These are phyloP conservation scores for Nicotiana noctiflora DNA, from an alignment of 257 asterid genomes.

Conservation along the genomic window DNA sequence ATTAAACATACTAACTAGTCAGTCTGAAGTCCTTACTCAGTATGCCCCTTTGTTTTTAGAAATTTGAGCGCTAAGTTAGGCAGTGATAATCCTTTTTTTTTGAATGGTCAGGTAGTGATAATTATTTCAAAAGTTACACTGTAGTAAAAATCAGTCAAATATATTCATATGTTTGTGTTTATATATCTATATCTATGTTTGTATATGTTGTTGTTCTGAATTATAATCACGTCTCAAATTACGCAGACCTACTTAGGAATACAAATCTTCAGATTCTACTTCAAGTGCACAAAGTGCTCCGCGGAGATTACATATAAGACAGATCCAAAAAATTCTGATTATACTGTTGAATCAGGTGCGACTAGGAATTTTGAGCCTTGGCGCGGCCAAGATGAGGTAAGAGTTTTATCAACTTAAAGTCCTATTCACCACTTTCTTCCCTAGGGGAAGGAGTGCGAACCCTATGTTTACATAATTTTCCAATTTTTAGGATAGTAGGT, in stretches of 20 bases:
- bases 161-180: background rate
- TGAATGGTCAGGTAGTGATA: too few relatives aligned
- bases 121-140: background rate
- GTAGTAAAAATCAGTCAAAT: background rate
- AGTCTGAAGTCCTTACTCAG: background rate
- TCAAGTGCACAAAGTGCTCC: constrained; percentile 82
- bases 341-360: constrained; percentile 81
- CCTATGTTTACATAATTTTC: background rate
- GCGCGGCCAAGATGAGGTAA: constrained; percentile 85
- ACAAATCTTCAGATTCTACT: constrained; percentile 79
- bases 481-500: background rate
- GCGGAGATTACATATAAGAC: constrained; percentile 84
- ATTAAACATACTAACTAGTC: background rate
- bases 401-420: background rate
- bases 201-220: constrained; percentile 5
- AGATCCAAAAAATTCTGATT: constrained; percentile 89
- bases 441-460: background rate
- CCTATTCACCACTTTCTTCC: background rate
- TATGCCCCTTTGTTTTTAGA: background rate
- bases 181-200: too few relatives aligned
- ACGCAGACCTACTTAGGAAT: constrained; percentile 79
- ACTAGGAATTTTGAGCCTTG: constrained; percentile 81
- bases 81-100: background rate
- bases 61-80: background rate
- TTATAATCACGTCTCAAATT: constrained; percentile 10